Percentiles rank a stretch among this genome's conserved stretches.
These are phyloP conservation scores for Fusarium coffeatum DNA, from an alignment of 2,329 filamentous ascomycete species.

Conservation along the genomic window DNA sequence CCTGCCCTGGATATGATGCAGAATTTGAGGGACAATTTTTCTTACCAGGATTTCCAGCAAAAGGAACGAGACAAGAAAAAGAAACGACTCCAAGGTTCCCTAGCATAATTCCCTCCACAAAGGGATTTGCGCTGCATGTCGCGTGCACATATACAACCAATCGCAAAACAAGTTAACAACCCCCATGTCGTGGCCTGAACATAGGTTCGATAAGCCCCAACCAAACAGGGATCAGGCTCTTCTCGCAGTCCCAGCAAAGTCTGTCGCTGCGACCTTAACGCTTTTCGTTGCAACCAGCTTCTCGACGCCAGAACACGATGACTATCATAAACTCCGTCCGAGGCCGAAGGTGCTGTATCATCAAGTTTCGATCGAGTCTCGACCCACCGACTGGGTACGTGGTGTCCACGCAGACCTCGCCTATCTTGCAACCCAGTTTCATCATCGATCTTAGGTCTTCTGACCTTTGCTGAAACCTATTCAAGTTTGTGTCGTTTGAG, in stretches of 20 bases:
- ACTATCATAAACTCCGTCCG: background rate
- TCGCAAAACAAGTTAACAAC: constrained; percentile 13
- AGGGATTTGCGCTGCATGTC: constrained; percentile 27
- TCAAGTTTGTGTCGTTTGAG: background rate
- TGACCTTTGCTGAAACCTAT: background rate
- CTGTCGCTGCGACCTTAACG: background rate
- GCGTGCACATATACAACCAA: constrained; percentile 31
- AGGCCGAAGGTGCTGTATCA: background rate
- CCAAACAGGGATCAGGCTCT: constrained; percentile 19
- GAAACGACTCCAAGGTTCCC: constrained; percentile 4
- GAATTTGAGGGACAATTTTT: background rate
- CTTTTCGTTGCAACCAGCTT: constrained; percentile 1
- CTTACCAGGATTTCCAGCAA: constrained; percentile 3
- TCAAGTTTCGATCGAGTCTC: background rate
- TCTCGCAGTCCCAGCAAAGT: constrained; percentile 10
- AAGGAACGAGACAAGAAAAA: constrained; percentile 18
- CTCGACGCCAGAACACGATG: background rate
- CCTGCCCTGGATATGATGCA: background rate
- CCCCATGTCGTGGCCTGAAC: constrained; percentile 31
- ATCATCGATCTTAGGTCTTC: constrained; percentile 1
- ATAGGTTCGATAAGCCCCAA: constrained; percentile 36
- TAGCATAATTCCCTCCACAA: constrained; percentile 4
- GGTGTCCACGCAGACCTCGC: constrained; percentile 26
- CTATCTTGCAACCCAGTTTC: constrained; percentile 28
- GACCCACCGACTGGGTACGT: constrained; percentile 3